These are phyloP conservation scores for Phaeolepiota aurea DNA, from an alignment of 768 basidiomycete species.

Conservation along the genomic window DNA sequence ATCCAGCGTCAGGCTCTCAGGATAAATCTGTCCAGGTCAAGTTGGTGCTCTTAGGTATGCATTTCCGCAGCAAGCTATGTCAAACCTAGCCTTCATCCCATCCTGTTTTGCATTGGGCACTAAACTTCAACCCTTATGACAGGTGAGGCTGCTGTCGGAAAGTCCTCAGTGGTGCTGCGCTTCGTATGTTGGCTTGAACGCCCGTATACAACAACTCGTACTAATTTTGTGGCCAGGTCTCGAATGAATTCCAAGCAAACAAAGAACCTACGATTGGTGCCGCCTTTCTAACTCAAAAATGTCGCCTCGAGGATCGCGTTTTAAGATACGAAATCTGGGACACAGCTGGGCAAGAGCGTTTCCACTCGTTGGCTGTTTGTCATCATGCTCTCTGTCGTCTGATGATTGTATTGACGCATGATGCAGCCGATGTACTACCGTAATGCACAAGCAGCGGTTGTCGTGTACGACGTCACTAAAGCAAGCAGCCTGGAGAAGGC, in stretches of 20 bases:
- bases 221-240: constrained; percentile 46
- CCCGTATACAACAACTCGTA: constrained; percentile 6
- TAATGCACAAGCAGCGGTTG: constrained; percentile 95
- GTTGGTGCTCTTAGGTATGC: constrained; percentile 83
- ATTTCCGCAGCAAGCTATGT: constrained; percentile 2
- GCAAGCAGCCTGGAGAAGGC: constrained; percentile 95
- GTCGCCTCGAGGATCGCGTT: constrained; percentile 89
- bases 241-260: constrained; percentile 98
- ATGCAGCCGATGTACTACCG: constrained; percentile 95
- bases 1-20: constrained; percentile 61
- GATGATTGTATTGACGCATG: constrained; percentile 8
- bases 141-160: constrained; percentile 99
- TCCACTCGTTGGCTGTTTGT: constrained; percentile 91
- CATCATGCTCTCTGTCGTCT: constrained; percentile 4
- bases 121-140: constrained; percentile 5
- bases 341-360: constrained; percentile 92
- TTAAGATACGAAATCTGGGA: constrained; percentile 97
- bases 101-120: too few species aligned
- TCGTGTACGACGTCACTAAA: constrained; percentile 97
- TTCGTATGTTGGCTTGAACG: constrained; percentile 54
- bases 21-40: constrained; percentile 98
- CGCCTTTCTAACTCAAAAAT: constrained; percentile 93
- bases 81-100: not conserved
- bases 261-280: constrained; percentile 99
- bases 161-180: constrained; percentile 96